Evolutionary conservation across 2,329 filamentous ascomycete species (phyloP), one percentile per base, ranked within the genome.

Genomic region (Tolypocladium inflatum): DNA sequence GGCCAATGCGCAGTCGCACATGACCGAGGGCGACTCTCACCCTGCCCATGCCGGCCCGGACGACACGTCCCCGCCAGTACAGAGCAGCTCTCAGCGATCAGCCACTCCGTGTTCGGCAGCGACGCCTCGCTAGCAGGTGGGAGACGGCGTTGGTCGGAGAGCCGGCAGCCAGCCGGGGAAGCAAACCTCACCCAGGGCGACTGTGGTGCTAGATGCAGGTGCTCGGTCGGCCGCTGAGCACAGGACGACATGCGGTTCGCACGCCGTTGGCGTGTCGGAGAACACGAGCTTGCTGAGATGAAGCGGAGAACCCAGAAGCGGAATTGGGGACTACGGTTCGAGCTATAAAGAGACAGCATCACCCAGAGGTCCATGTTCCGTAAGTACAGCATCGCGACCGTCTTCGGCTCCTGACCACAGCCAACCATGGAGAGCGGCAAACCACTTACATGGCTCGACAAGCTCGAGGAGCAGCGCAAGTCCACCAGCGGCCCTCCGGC

Each of bases 401-500:
- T 2, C 10, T 17, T 45, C 15, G 21, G 42, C n/a, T n/a, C 1
- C n/a, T 21, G n/a, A 21, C 10, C 21, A 15, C 5, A 11, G 5
- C 15, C 39, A 3, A 23, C 8, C 30, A 58, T 41, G n/a, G 73
- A 73, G 72, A 71, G 66, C 45, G 73, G 68, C 61, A 62, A 58
- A 11, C 60, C 58, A 38, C 58, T 63, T 4, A 73, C 73, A 50
- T 76, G 74, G 73, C 72, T 77, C 30, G 71, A 76, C 58, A 75
- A 74, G 69, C 71, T 77, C 42, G 71, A 75, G 58, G 68, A 74
- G 64, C 70, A 75, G 60, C 61, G 74, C 75, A 61, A 63, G 71
- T 65, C 10, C 13, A 15, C 10, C 13, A 19, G 19, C 23, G 41
- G 21, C 30, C 15, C 38, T n/a, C 9, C 38, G 6, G 51, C 30